phyloP scores from a whole-genome alignment of 1,139 yeast genomes.

The Hemisphaericaspora xylofermentans region DNA sequence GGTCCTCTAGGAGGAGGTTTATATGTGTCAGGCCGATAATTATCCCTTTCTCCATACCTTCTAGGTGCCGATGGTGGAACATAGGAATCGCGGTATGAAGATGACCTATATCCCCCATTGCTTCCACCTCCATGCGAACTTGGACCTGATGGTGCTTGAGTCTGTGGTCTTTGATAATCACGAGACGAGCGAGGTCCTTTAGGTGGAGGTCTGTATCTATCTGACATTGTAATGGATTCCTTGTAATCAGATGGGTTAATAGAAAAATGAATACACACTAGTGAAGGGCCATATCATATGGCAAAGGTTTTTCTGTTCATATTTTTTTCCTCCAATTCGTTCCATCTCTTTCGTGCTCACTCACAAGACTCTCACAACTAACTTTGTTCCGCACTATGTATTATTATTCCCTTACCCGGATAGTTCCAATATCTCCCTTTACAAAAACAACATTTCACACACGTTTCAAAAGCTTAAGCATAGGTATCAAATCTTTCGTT shows the following conservation, averaged over 20 bases:
- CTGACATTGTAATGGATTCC: constrained; percentile 34
- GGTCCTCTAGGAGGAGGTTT: constrained; percentile 14
- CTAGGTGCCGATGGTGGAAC: constrained; percentile 22
- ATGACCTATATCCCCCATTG: constrained; percentile 4
- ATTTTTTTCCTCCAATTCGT: no score
- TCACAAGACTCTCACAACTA: no score
- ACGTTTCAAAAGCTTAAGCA: no score
- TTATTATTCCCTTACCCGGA: no score
- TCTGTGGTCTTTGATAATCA: constrained; percentile 6
- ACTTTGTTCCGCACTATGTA: no score
- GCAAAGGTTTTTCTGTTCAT: not conserved
- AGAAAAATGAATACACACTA: no score
- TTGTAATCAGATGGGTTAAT: no score
- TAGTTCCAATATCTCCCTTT: no score
- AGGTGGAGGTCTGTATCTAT: constrained; percentile 35
- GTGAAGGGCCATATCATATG: no score
- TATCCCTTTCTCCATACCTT: constrained; percentile 17
- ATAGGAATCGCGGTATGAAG: constrained; percentile 7
- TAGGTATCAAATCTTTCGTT: no score
- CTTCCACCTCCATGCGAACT: constrained; percentile 1
- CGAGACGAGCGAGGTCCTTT: constrained; percentile 12
- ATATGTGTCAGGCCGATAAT: constrained; percentile 12
- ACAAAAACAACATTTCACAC: no score
- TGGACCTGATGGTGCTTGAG: constrained; percentile 9
- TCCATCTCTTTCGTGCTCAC: no score